phyloP scores from a whole-genome alignment of 345 rosid genomes.

The Brassica nigra region DNA sequence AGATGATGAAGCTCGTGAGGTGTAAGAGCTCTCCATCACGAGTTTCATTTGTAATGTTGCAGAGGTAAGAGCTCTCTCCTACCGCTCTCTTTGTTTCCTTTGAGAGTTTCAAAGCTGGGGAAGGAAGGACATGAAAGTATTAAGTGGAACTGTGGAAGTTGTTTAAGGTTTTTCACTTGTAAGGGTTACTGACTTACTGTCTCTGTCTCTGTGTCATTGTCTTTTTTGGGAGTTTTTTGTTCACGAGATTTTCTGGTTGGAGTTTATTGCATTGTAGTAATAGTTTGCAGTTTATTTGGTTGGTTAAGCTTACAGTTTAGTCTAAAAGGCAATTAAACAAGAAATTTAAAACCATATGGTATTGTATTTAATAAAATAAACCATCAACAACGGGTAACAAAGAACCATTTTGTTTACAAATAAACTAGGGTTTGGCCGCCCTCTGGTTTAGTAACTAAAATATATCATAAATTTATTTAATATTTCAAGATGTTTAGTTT shows the following conservation, averaged over 20 bases:
- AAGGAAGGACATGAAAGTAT: constrained; percentile 17
- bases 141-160: constrained; percentile 18
- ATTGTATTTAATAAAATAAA: not conserved
- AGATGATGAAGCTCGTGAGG: constrained; percentile 91
- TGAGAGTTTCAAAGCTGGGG: constrained; percentile 27
- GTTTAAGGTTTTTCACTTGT: constrained; percentile 32
- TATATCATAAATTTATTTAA: no score
- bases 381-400: not conserved
- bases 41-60: constrained; percentile 63
- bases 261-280: constrained; percentile 46
- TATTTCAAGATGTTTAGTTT: no score
- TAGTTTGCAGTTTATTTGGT: constrained; percentile 16
- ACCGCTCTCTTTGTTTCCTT: constrained; percentile 20
- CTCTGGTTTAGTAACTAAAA: no score
- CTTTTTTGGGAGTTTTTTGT: constrained; percentile 5
- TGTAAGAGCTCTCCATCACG: constrained; percentile 94
- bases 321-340: not conserved
- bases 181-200: constrained; percentile 21
- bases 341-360: not conserved
- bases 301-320: not conserved
- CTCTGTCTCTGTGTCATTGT: constrained; percentile 4
- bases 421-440: no score
- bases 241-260: constrained; percentile 68
- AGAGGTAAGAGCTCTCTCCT: constrained; percentile 38
- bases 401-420: not conserved